Evolutionary conservation across 176 grass and related monocot species (phyloP).

Genomic region (Eleusine coracana): DNA sequence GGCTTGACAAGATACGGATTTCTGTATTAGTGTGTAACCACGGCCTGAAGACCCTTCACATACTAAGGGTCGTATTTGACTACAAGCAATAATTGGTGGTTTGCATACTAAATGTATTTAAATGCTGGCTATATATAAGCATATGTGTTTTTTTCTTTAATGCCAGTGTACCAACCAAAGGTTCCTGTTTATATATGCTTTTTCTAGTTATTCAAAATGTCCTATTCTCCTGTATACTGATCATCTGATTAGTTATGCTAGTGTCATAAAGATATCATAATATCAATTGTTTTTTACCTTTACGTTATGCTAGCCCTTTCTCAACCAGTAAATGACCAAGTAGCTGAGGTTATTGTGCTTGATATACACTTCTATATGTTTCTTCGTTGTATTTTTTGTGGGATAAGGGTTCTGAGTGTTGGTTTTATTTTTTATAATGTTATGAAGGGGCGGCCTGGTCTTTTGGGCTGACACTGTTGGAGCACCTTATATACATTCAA

Average conservation of each 20-base stretch:
- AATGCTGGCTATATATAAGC: neutral
- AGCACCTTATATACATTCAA: slow-evolving; percentile 75
- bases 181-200: neutral
- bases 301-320: neutral
- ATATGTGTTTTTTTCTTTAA: neutral
- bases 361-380: neutral
- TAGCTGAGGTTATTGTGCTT: neutral
- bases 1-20: neutral
- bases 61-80: neutral
- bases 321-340: neutral
- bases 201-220: neutral
- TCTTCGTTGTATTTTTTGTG: neutral
- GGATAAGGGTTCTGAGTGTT: neutral
- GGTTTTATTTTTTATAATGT: slow-evolving; percentile 10
- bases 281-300: neutral
- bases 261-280: neutral
- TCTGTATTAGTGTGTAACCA: neutral
- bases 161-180: neutral
- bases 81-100: neutral
- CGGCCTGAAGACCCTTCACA: neutral
- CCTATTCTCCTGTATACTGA: neutral
- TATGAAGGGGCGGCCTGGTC: slow-evolving; percentile 86
- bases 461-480: slow-evolving; percentile 92
- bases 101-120: neutral
- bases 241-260: neutral